These are phyloP conservation scores for Pseudogymnoascus sp. DNA, from an alignment of 2,329 filamentous ascomycete genomes.

Conservation along the genomic window DNA sequence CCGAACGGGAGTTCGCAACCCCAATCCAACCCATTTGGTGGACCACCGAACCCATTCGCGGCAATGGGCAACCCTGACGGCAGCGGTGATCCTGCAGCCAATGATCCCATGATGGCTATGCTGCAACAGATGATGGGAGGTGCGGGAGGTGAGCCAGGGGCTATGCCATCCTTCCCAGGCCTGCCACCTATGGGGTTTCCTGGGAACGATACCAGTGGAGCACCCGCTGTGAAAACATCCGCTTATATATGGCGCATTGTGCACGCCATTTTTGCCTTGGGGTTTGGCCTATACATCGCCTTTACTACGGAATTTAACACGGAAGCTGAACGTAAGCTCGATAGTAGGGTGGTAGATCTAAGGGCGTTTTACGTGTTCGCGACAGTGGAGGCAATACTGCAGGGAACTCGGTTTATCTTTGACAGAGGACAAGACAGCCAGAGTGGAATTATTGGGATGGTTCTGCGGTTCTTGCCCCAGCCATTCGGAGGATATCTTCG, in stretches of 20 bases:
- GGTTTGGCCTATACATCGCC: constrained; percentile 62
- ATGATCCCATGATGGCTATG: constrained; percentile 68
- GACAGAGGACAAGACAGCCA: constrained; percentile 52
- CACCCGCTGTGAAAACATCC: constrained; percentile 30
- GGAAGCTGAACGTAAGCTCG: constrained; percentile 46
- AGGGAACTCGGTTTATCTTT: constrained; percentile 63
- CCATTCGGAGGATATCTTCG: constrained; percentile 54
- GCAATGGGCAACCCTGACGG: constrained; percentile 25
- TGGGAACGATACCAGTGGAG: constrained; percentile 19
- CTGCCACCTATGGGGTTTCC: constrained; percentile 35
- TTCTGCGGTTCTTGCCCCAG: constrained; percentile 58
- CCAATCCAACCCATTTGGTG: constrained; percentile 29
- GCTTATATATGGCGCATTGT: constrained; percentile 61
- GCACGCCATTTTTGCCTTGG: constrained; percentile 63
- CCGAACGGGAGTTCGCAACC: constrained; percentile 24
- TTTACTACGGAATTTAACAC: constrained; percentile 62
- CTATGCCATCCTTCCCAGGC: constrained; percentile 29
- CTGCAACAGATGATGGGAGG: constrained; percentile 62
- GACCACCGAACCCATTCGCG: constrained; percentile 22
- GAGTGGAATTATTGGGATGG: constrained; percentile 54
- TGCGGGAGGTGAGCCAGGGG: constrained; percentile 25
- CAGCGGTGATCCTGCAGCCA: constrained; percentile 18
- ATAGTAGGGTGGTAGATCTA: constrained; percentile 15
- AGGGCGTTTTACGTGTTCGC: constrained; percentile 65
- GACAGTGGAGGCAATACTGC: constrained; percentile 64